Evolutionary conservation across 306 rosid genomes (phyloP), one percentile per base, ranked within the genome.

Genomic region (Medicago ruthenica): DNA sequence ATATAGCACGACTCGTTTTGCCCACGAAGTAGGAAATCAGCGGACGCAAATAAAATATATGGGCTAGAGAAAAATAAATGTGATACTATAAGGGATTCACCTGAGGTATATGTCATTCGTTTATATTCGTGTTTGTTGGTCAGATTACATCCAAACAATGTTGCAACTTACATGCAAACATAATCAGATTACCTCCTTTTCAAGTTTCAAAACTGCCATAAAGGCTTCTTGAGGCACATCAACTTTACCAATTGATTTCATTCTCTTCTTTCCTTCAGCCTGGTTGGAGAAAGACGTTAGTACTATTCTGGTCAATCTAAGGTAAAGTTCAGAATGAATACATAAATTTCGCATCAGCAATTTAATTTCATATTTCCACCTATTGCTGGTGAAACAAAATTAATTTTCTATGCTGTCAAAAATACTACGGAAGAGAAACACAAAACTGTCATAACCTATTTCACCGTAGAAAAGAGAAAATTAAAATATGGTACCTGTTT

Each of bases 171-270:
- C 70, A 74, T 12, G 63, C 17, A 64, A 41, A 40, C 63, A 14
- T 53, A 44, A 73, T 88, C 89, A 94, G 72, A 94, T 70, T 16
- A 94, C 97, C 81, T 91, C 98, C 82, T 91, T 94, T 80, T 94
- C 95, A 66, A 94, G 96, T 85, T 91, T 94, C 91, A 94, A 83
- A 71, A 94, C 97, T 5, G 98, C 97, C 98, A 89, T 94, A 85
- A 94, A 94, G 39, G 98, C 93, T 86, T 94, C 98, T 87, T 94
- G 98, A 76, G 95, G 96, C 48, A 94, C 96, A 75, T 91, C 97
- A 20, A 94, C 97, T 84, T 90, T 91, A 74, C 97, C 94, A 24
- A 94, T 94, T 8, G 98, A 79, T 83, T 94, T 94, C 97, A 94
- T 94, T 81, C 96, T 85, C 80, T 91, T 94, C 94, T 94, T 94